Evolutionary conservation across 2,329 filamentous ascomycete genomes (phyloP), one percentile per base, ranked within the genome.

Genomic region (Neonectria faginata): DNA sequence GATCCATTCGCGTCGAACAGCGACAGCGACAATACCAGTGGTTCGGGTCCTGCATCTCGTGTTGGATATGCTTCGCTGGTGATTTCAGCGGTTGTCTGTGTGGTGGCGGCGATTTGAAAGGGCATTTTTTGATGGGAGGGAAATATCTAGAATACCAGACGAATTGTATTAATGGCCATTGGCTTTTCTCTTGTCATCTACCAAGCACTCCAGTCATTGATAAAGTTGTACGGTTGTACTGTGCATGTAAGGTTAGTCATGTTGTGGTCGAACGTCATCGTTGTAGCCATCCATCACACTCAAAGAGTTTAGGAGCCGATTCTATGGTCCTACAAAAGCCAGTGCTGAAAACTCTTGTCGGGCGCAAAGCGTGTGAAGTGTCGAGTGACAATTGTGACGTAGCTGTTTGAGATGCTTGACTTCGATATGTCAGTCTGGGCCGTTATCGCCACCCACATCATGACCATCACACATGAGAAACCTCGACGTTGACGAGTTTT

Each of bases 1-100:
- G 61, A 64, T 42, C 64, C 64, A 14, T 65, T 65, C n/a, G 58
- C 53, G 10, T 51, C 48, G 33, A 59, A 54, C 18, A 57, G 52
- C 48, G 29, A 20, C 5, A 33, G 10, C 18, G 48, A 57, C 18
- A 57, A 57, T 47, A 11, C 10, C 11, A 33, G 10, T 6, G 48
- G 27, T 22, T 51, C 56, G 3, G 29, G 56, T 29, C 36, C 50
- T 8, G 20, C 36, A 9, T 12, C 44, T 3, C 50, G 18, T n/a
- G 10, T 62, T 16, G 64, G 64, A 33, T 60, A 63, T 48, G 31
- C 45, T 6, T 25, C 55, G n/a, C 53, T 62, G 25, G 29, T 54
- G 16, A 20, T 59, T 29, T 57, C 60, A 20, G 51, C 50, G 10
- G 45, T 60, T 27, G 22, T 50, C 12, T 42, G 53, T 22, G n/a